Evolutionary conservation across 345 rosid species (phyloP).

Genomic region (Gynandropsis gynandra): DNA sequence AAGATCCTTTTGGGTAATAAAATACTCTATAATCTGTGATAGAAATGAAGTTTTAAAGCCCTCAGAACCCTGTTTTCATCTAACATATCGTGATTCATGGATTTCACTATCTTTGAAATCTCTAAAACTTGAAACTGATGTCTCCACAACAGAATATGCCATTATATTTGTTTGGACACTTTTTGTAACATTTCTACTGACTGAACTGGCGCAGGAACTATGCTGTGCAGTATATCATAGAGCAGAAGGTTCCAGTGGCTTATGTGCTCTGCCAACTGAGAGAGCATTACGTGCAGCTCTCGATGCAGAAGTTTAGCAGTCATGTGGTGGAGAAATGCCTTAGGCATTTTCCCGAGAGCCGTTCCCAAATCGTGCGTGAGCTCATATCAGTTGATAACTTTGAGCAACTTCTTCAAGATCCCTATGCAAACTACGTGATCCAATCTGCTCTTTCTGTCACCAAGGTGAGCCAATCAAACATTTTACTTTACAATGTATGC

Average conservation of each 20-base stretch:
- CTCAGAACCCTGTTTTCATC: too few relatives aligned
- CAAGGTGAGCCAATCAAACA: slow-evolving; percentile 29
- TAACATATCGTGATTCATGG: too few relatives aligned
- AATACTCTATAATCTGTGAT: neutral
- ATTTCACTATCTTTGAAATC: too few relatives aligned
- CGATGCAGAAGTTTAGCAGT: slow-evolving; percentile 68
- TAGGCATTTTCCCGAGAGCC: slow-evolving; percentile 37
- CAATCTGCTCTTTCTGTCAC: slow-evolving; percentile 58
- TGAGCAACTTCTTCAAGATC: slow-evolving; percentile 64
- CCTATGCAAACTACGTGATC: slow-evolving; percentile 70
- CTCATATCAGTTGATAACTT: slow-evolving; percentile 45
- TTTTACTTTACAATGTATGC: neutral
- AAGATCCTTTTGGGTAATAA: slow-evolving; percentile 67
- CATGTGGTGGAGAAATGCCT: slow-evolving; percentile 74
- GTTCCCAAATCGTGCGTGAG: slow-evolving; percentile 47
- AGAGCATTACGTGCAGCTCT: slow-evolving; percentile 49
- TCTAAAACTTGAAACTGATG: too few relatives aligned
- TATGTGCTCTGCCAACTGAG: slow-evolving; percentile 34
- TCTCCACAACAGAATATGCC: too few relatives aligned
- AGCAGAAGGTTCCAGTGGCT: slow-evolving; percentile 36
- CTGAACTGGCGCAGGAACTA: slow-evolving; percentile 47
- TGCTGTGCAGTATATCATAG: slow-evolving; percentile 63
- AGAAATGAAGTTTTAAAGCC: neutral
- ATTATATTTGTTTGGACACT: neutral
- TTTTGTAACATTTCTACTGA: neutral